A percentile compares a stretch with the other conserved stretches of the same genome.
Conservation (phyloP, 257 asterid species). For the Osmanthus fragrans region DNA sequence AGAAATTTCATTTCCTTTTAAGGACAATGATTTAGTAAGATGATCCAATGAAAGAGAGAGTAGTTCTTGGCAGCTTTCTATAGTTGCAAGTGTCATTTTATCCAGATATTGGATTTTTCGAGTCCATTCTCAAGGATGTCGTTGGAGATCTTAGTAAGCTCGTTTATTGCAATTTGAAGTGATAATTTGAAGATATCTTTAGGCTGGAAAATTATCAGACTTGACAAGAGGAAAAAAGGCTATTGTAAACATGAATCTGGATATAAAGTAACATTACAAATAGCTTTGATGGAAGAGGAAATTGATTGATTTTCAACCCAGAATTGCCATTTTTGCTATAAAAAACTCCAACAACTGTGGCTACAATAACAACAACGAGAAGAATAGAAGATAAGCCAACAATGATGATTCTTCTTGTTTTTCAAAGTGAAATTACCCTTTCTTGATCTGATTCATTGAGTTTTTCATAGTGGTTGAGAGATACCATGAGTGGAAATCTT, state of each 20-base stretch:
- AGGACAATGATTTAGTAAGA: constrained; percentile 27
- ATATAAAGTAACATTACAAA: constrained; percentile 37
- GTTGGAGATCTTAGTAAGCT: constrained; percentile 34
- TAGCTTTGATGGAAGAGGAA: constrained; percentile 31
- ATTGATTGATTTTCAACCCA: neutral
- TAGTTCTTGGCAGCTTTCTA: constrained; percentile 42
- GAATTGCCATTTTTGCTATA: constrained; percentile 7
- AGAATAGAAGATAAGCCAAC: constrained; percentile 19
- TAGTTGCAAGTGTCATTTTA: constrained; percentile 30
- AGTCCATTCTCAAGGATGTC: constrained; percentile 9
- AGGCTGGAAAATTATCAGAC: constrained; percentile 30
- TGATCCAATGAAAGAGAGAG: constrained; percentile 42
- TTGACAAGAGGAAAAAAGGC: constrained; percentile 32
- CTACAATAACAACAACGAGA: constrained; percentile 23
- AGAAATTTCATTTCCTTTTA: neutral
- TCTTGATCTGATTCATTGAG: constrained; percentile 10
- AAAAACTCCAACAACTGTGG: constrained; percentile 19
- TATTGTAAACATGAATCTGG: constrained; percentile 46
- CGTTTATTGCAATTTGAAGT: constrained; percentile 40
- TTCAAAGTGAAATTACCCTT: neutral
- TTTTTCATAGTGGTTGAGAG: neutral
- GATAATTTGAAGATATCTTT: constrained; percentile 46
- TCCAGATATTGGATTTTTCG: constrained; percentile 31
- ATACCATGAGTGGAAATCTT: neutral
- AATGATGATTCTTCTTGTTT: constrained; percentile 4